Evolutionary conservation across 83 land plant species (phyloP), one percentile per base, ranked within the genome.

Genomic region (Diphasiastrum complanatum): DNA sequence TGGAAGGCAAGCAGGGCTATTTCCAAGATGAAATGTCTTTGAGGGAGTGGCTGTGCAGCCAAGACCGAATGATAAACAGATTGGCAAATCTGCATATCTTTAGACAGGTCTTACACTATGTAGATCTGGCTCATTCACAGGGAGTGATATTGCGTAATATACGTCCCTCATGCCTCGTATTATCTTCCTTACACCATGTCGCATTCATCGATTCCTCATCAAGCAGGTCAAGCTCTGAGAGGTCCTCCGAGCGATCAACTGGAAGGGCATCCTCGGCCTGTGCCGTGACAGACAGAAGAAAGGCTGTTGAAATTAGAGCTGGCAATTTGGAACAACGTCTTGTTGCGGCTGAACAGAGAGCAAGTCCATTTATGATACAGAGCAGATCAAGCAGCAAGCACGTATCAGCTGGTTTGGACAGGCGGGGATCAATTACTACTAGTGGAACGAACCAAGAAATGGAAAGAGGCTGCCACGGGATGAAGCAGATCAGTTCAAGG

Each of bases 121-220:
- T 55, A 11, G 59, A 55, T 31, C 59, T 55, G 5, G 59, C 59
- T 24, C 59, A 55, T n/a, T 20, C 14, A 11, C 59, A 55, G 35
- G 59, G 59, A 16, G 59, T 55, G 30, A 55, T 55, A 16, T 27
- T 55, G 16, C 30, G 59, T 11, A 55, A 20, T 32, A 55, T 55
- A 6, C 26, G 59, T 11, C 59, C 59, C 26, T 55, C 59, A 20
- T 55, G 59, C 35, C 31, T 55, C 19, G 27, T 55, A 16, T 20
- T 55, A 11, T 55, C 59, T 8, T 35, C 59, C 19, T 1, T 55
- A 0, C 30, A 55, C 19, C 34, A 35, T 6, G 27, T 55, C 19
- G 27, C 1, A 6, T 55, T 55, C 27, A 55, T 55, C 34, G 59
- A 55, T n/a, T 55, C 34, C 11, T 31, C 12, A 41, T 14, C n/a